A percentile compares a stretch with the other conserved stretches of the same genome.
Evolutionary conservation across 2,329 filamentous ascomycete genomes (phyloP).

Genomic region (Cercospora sp.): DNA sequence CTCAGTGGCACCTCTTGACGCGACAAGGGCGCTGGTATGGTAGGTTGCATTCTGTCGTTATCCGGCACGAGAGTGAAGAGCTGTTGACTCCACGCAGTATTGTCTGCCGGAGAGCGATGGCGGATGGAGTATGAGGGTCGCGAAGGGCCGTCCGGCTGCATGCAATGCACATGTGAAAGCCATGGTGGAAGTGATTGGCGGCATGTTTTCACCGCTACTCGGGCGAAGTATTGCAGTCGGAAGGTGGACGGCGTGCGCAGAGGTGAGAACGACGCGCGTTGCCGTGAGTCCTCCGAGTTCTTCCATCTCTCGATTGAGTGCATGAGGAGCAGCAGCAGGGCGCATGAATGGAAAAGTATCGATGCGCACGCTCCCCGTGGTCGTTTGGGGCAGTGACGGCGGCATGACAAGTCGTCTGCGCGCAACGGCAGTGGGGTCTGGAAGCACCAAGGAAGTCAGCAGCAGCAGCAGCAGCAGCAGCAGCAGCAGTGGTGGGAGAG

Average conservation of each 20-base stretch:
- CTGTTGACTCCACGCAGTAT: neutral
- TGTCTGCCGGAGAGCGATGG: neutral
- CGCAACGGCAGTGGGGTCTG: too few species aligned
- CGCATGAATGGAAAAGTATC: neutral
- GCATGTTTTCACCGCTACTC: neutral
- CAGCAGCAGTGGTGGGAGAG: neutral
- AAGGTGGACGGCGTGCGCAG: neutral
- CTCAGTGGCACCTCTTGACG: neutral
- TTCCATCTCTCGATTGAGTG: neutral
- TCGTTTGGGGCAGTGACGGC: neutral
- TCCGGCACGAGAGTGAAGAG: neutral
- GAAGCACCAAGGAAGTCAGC: neutral
- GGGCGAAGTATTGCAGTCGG: neutral
- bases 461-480: neutral
- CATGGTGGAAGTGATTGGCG: neutral
- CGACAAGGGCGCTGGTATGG: neutral
- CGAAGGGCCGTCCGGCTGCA: neutral
- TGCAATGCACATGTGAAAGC: neutral
- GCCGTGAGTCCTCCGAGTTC: neutral
- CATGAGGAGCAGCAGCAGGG: neutral
- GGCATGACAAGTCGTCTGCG: neutral
- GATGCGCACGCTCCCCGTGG: too few species aligned
- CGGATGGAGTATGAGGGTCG: neutral
- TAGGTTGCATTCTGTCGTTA: neutral
- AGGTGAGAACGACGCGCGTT: neutral